A percentile compares a stretch with the other conserved stretches of the same genome.
Conservation (phyloP, 352 stramenopile species). For the Phytophthora lateralis region DNA sequence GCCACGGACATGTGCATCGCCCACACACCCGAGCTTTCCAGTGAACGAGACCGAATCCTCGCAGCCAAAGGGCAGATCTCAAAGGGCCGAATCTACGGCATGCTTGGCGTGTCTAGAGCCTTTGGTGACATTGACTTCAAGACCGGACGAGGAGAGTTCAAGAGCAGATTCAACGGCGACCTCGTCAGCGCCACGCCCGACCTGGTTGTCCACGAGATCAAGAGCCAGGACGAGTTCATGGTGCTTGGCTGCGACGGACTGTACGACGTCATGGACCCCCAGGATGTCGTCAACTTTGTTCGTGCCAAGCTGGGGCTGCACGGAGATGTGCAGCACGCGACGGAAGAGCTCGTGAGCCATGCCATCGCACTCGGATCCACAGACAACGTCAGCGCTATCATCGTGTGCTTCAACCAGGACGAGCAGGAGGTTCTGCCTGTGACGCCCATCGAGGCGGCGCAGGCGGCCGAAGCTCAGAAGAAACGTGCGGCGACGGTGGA, state of each 20-base stretch:
- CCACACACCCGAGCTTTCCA: slow-evolving; percentile 69
- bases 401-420: slow-evolving; percentile 81
- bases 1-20: slow-evolving; percentile 66
- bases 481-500: slow-evolving; percentile 25
- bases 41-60: slow-evolving; percentile 83
- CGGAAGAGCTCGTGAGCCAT: slow-evolving; percentile 83
- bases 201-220: slow-evolving; percentile 58
- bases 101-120: slow-evolving; percentile 78
- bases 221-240: slow-evolving; percentile 76
- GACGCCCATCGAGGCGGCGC: slow-evolving; percentile 40
- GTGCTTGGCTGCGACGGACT: slow-evolving; percentile 85
- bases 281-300: slow-evolving; percentile 87
- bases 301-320: slow-evolving; percentile 69
- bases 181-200: slow-evolving; percentile 78
- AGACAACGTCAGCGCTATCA: slow-evolving; percentile 85
- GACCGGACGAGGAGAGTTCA: slow-evolving; percentile 79
- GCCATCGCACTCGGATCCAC: slow-evolving; percentile 80
- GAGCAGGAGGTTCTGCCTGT: slow-evolving; percentile 39
- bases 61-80: slow-evolving; percentile 81
- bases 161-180: slow-evolving; percentile 82
- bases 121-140: slow-evolving; percentile 91
- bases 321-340: slow-evolving; percentile 76
- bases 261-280: slow-evolving; percentile 85
- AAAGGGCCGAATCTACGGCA: slow-evolving; percentile 87
- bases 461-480: slow-evolving; percentile 36